Evolutionary conservation across 176 grass and related monocot species (phyloP), one percentile per base, ranked within the genome.

Genomic region (Ensete ventricosum): DNA sequence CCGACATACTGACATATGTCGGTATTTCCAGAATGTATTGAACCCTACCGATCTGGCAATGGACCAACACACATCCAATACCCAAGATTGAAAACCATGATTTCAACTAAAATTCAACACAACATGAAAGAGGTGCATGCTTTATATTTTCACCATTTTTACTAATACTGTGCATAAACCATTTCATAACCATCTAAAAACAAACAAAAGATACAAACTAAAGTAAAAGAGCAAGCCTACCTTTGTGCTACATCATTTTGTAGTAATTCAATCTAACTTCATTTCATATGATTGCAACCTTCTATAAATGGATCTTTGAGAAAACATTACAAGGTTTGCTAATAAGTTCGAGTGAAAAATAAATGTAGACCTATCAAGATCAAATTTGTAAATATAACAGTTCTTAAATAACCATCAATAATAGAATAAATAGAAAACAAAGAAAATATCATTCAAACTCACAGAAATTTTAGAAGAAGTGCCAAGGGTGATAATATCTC

Each of bases 401-500:
- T 43, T 48, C 16, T 34, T 1, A 68, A 14, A 62, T 25, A 14
- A 73, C 17, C 58, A 8, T 10, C 20, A 50, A 10, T 23, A 23
- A 4, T 52, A 60, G 27, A 29, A 66, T 2, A 66, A 53, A 58
- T 11, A 63, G 8, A 25, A 23, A 57, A 29, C 10, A 64, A 52
- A n/a, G 23, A 14, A 53, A 69, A 48, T 49, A 17, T 69, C 13
- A 48, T 69, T 64, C 8, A 29, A 70, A 81, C 92, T 91, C 86
- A 96, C 92, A 77, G 66, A 91, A 59, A 96, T 67, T 73, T 81
- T 91, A 48, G 86, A 89, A 73, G 92, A 81, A 66, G 82, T 83
- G 73, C 92, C 92, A 54, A 96, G 82, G 76, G 84, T 85, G 66
- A 96, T 91, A 71, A 85, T 80, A 81, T 96, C 92, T 78, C 88